A percentile compares a stretch with the other conserved stretches of the same genome.
Evolutionary conservation across 495 filamentous ascomycete species (phyloP).

Genomic region (Astrocystis sublimbata): DNA sequence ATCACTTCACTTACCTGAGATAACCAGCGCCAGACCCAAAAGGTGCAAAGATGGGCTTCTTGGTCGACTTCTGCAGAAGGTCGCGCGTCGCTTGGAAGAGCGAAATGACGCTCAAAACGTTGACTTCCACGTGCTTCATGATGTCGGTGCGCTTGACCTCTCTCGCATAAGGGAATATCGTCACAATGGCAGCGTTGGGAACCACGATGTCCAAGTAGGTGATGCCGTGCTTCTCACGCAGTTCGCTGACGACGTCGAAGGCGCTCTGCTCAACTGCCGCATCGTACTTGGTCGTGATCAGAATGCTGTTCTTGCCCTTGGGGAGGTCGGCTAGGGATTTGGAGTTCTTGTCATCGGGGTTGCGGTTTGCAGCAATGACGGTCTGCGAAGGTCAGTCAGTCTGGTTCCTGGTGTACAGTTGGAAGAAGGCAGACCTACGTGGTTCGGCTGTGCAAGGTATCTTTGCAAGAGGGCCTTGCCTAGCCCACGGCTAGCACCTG

Average conservation of each 20-base stretch:
- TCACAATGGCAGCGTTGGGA: slow-evolving; percentile 28
- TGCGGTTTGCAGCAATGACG: slow-evolving; percentile 39
- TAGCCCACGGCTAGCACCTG: slow-evolving; percentile 36
- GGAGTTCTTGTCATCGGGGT: slow-evolving; percentile 27
- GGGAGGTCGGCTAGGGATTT: slow-evolving; percentile 22
- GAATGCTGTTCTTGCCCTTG: slow-evolving; percentile 14
- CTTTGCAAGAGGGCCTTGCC: slow-evolving; percentile 29
- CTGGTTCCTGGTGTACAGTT: not conserved
- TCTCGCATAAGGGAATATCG: slow-evolving; percentile 16
- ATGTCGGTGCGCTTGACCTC: slow-evolving; percentile 22
- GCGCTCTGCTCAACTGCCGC: slow-evolving; percentile 18
- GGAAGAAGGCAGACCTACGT: slow-evolving; percentile 3
- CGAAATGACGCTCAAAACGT: slow-evolving; percentile 21
- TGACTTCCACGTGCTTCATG: slow-evolving; percentile 18
- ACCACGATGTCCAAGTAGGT: slow-evolving; percentile 25
- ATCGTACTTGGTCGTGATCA: slow-evolving; percentile 28
- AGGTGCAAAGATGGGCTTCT: slow-evolving; percentile 39
- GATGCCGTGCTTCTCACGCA: slow-evolving; percentile 21
- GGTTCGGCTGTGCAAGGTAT: slow-evolving; percentile 32
- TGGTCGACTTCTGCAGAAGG: slow-evolving; percentile 24
- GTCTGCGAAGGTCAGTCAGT: not conserved
- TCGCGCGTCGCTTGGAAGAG: slow-evolving; percentile 30
- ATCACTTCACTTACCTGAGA: slow-evolving; percentile 23
- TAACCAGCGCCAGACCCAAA: slow-evolving; percentile 36
- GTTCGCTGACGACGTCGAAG: slow-evolving; percentile 19